Evolutionary conservation across 75 land plant species (phyloP).

Genomic region (Cupressus sempervirens): DNA sequence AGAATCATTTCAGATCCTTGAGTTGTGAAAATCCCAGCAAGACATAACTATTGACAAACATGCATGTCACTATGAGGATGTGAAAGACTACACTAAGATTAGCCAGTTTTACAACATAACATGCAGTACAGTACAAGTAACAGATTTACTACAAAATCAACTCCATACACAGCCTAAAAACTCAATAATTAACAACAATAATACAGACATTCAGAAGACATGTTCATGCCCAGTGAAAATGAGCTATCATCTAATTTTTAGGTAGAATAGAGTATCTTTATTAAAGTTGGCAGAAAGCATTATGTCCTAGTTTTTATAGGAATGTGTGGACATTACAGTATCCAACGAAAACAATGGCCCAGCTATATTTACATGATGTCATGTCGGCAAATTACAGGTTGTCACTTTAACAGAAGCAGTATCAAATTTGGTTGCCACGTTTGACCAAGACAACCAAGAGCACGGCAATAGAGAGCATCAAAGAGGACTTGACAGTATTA

Average conservation of each 20-base stretch:
- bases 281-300: neutral
- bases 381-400: neutral
- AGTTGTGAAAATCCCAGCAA: neutral
- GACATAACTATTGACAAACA: neutral
- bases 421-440: slow-evolving; percentile 12
- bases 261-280: neutral
- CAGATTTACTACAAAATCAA: neutral
- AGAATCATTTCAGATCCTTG: neutral
- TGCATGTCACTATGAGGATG: neutral
- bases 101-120: neutral
- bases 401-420: neutral
- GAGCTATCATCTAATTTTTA: neutral
- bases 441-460: slow-evolving; percentile 46
- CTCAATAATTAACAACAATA: neutral
- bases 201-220: neutral
- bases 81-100: neutral
- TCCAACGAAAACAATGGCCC: neutral
- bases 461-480: slow-evolving; percentile 55
- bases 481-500: slow-evolving; percentile 38
- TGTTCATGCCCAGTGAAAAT: neutral
- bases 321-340: neutral
- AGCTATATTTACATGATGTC: neutral
- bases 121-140: neutral
- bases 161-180: neutral
- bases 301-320: neutral